These are phyloP conservation scores for Phytophthora sp. DNA, from an alignment of 352 stramenopile species.

Conservation along the genomic window DNA sequence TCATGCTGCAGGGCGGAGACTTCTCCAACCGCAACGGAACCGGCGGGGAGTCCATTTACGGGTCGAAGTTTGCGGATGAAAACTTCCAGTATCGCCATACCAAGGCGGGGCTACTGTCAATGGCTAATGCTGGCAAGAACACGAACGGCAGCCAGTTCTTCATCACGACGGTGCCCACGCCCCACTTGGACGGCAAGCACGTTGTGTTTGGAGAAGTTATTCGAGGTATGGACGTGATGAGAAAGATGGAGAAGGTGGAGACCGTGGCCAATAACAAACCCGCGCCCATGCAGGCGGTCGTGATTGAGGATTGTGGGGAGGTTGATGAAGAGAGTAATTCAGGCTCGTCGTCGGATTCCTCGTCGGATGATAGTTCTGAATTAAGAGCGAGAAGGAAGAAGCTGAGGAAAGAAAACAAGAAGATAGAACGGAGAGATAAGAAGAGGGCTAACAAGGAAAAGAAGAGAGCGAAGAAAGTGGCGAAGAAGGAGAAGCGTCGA, in stretches of 20 bases:
- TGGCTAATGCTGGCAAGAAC: conserved; percentile 92
- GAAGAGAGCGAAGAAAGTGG: conserved; percentile 32
- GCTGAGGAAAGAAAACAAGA: conserved; percentile 29
- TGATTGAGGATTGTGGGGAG: conserved; percentile 96
- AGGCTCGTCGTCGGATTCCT: conserved; percentile 2
- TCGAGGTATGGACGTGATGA: conserved; percentile 70
- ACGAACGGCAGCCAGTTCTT: conserved; percentile 89
- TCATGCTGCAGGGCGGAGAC: conserved; percentile 87
- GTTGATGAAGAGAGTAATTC: conserved; percentile 33
- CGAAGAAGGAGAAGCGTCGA: conserved; percentile 10
- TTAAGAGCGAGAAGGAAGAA: conserved; percentile 26
- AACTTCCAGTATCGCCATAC: conserved; percentile 95
- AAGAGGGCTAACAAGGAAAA: conserved; percentile 43
- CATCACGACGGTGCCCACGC: conserved; percentile 87
- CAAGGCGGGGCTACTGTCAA: conserved; percentile 93
- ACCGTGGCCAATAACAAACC: conserved; percentile 84
- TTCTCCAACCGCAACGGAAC: conserved; percentile 85
- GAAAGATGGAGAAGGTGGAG: conserved; percentile 92
- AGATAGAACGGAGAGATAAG: conserved; percentile 11
- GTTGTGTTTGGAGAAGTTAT: conserved; percentile 99
- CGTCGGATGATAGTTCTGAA: not conserved
- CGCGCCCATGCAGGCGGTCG: conserved; percentile 80
- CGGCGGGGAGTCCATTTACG: conserved; percentile 88
- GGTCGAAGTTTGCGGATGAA: conserved; percentile 89
- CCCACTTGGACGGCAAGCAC: conserved; percentile 98